Conservation (phyloP, 1,139 yeast species). For the Taphrina communis region DNA sequence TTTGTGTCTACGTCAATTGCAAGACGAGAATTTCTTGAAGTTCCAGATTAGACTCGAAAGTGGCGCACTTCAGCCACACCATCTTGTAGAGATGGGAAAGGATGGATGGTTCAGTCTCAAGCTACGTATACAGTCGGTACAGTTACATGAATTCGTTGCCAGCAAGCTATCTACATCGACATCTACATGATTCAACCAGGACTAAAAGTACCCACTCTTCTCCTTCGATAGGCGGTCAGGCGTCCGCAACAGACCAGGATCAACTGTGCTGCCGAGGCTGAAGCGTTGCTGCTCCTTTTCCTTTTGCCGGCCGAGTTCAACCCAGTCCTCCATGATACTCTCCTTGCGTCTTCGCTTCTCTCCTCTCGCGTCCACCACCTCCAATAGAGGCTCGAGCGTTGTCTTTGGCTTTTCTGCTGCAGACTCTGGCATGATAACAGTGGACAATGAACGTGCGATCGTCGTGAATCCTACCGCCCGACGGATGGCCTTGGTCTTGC, state of each 20-base stretch:
- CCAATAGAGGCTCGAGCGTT: not conserved
- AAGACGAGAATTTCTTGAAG: not conserved
- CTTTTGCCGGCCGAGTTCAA: slow-evolving; percentile 14
- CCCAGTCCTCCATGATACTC: slow-evolving; percentile 35
- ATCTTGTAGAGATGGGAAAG: not conserved
- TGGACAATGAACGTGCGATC: not conserved
- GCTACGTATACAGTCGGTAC: not conserved
- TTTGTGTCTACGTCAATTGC: not conserved
- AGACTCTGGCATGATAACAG: not conserved
- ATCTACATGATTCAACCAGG: not conserved
- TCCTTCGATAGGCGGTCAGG: slow-evolving; percentile 2
- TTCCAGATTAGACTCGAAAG: not conserved
- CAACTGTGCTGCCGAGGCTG: slow-evolving; percentile 10
- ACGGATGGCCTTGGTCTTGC: slow-evolving; percentile 12
- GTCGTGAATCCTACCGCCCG: slow-evolving; percentile 31
- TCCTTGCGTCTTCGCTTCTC: slow-evolving; percentile 13
- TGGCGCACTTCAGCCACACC: slow-evolving; percentile 1
- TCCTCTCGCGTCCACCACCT: slow-evolving; percentile 7
- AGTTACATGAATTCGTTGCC: too few relatives aligned
- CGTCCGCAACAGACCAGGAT: not conserved
- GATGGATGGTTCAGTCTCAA: not conserved
- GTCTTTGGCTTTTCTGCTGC: slow-evolving; percentile 4
- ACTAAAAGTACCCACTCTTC: slow-evolving; percentile 18
- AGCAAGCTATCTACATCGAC: not conserved
- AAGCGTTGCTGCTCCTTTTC: slow-evolving; percentile 13